phyloP scores from a whole-genome alignment of 768 basidiomycete genomes.

The Gelatoporia subvermispora region DNA sequence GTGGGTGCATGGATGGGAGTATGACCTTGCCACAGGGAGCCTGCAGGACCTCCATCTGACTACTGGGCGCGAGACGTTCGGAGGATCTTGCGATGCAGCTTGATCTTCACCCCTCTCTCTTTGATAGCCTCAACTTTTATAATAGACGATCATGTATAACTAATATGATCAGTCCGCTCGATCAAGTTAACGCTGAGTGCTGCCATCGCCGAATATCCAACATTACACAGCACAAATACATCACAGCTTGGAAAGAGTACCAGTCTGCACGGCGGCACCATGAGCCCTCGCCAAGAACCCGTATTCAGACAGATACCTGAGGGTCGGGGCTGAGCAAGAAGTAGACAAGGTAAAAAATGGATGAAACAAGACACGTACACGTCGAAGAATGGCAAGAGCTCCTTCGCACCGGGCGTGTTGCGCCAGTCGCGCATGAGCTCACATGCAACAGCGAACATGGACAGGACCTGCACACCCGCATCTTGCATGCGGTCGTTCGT shows the following conservation, averaged over 20 bases:
- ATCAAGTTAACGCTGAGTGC: too few relatives aligned
- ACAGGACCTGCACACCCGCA: constrained; percentile 42
- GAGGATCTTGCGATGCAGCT: too few relatives aligned
- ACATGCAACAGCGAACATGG: constrained; percentile 38
- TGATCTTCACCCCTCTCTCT: too few relatives aligned
- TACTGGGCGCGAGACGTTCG: too few relatives aligned
- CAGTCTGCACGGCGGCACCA: constrained; percentile 25
- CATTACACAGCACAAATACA: neutral
- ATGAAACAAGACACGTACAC: constrained; percentile 27
- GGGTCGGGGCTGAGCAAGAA: neutral
- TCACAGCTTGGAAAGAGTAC: constrained; percentile 20
- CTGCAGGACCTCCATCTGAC: too few relatives aligned
- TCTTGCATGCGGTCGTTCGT: constrained; percentile 45
- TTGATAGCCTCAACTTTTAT: too few relatives aligned
- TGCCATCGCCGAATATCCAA: too few relatives aligned
- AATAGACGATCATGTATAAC: too few relatives aligned
- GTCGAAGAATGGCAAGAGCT: constrained; percentile 42
- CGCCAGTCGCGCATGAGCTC: constrained; percentile 53
- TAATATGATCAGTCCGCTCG: too few relatives aligned
- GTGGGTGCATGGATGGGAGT: too few relatives aligned
- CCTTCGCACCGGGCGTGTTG: constrained; percentile 37
- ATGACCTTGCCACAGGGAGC: too few relatives aligned
- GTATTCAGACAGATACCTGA: constrained; percentile 29
- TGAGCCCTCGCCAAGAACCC: constrained; percentile 28
- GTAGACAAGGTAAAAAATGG: neutral